Evolutionary conservation across 495 filamentous ascomycete species (phyloP).

Genomic region (Xylaria nigripes): DNA sequence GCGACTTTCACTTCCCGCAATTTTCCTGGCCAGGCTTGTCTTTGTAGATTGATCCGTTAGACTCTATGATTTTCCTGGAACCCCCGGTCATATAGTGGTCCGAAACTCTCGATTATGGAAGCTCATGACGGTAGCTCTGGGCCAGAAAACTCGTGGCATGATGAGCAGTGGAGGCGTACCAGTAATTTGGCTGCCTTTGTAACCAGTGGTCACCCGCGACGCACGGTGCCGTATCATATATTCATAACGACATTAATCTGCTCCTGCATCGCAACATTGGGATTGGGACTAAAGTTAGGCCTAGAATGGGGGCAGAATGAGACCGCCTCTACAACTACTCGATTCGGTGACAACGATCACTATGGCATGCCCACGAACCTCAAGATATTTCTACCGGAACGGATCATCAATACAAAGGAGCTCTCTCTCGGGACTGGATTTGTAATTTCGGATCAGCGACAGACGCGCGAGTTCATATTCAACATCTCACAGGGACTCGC

Average conservation of each 20-base stretch:
- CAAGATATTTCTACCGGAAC: constrained; percentile 7
- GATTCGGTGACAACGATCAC: constrained; percentile 1
- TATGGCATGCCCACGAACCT: constrained; percentile 12
- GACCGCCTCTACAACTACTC: background rate
- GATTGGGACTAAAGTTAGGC: constrained; percentile 17
- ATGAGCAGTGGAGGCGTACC: constrained; percentile 8
- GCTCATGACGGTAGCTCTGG: constrained; percentile 7
- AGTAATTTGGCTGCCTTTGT: constrained; percentile 1
- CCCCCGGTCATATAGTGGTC: constrained; percentile 9
- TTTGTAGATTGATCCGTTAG: background rate
- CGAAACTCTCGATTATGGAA: constrained; percentile 8
- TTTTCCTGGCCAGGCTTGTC: background rate
- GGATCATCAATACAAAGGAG: constrained; percentile 19
- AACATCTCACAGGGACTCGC: constrained; percentile 20
- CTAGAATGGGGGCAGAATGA: constrained; percentile 8
- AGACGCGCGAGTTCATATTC: constrained; percentile 21
- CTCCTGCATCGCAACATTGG: constrained; percentile 11
- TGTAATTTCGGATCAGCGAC: constrained; percentile 1
- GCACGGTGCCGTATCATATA: constrained; percentile 12
- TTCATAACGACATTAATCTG: constrained; percentile 13
- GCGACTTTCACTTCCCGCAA: background rate
- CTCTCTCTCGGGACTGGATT: constrained; percentile 23
- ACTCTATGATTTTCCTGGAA: constrained; percentile 9
- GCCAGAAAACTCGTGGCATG: background rate
- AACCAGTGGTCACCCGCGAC: background rate